Evolutionary conservation across 768 basidiomycete species (phyloP).

Genomic region (Hygrophorus russula): DNA sequence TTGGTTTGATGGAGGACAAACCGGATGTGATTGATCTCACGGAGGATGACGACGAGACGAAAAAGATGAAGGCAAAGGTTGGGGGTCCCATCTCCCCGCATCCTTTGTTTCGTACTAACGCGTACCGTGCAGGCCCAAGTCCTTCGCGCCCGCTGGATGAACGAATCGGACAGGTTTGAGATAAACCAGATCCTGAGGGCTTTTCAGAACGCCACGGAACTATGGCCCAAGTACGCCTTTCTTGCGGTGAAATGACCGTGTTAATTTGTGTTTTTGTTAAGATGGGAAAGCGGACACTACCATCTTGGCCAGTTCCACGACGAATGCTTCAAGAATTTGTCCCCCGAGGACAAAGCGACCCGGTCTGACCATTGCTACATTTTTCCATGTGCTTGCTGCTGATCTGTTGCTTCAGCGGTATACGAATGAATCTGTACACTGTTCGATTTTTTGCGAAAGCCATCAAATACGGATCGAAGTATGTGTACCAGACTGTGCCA

Average conservation of each 20-base stretch:
- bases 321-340: constrained; percentile 50
- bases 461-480: constrained; percentile 80
- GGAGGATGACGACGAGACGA: constrained; percentile 36
- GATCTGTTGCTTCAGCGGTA: constrained; percentile 28
- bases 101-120: constrained; percentile 1
- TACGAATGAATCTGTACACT: constrained; percentile 56
- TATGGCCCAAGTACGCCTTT: constrained; percentile 35
- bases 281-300: constrained; percentile 81
- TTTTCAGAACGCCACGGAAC: constrained; percentile 39
- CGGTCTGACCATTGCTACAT: constrained; percentile 24
- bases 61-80: constrained; percentile 64
- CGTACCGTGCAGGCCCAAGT: constrained; percentile 49
- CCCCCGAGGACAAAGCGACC: constrained; percentile 27
- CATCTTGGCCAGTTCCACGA: constrained; percentile 88
- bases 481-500: constrained; percentile 91
- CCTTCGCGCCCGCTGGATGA: constrained; percentile 86
- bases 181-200: constrained; percentile 46
- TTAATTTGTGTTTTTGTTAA: constrained; percentile 16
- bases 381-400: neutral
- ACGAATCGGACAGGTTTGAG: constrained; percentile 78
- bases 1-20: constrained; percentile 33
- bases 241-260: neutral
- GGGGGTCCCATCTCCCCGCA: constrained; percentile 5
- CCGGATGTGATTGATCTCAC: constrained; percentile 46
- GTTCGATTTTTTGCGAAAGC: constrained; percentile 60